phyloP scores from a whole-genome alignment of 139 green algal species.

The Nannochloris sp. region DNA sequence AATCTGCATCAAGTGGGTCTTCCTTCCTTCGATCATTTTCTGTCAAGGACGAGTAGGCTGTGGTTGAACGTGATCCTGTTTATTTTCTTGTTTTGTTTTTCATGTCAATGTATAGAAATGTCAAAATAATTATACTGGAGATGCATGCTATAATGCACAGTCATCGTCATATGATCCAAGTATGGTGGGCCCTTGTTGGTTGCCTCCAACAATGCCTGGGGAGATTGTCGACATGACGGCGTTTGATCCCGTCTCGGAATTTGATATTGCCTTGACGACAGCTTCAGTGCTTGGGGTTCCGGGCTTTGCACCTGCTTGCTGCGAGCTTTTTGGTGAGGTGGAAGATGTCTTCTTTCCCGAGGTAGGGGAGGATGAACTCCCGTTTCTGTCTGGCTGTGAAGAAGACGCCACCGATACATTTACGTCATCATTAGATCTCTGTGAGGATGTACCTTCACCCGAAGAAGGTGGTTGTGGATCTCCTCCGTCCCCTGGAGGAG shows the following conservation, averaged over 20 bases:
- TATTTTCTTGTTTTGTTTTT: too few relatives aligned
- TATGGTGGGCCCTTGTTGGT: conserved; percentile 3
- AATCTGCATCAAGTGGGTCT: conserved; percentile 4
- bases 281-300: background rate
- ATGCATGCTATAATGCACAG: background rate
- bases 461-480: background rate
- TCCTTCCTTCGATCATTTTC: background rate
- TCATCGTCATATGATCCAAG: conserved; percentile 11
- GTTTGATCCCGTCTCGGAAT: background rate
- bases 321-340: background rate
- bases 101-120: too few relatives aligned
- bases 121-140: too few relatives aligned
- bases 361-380: background rate
- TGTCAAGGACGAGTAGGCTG: background rate
- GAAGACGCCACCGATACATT: background rate
- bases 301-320: too few relatives aligned
- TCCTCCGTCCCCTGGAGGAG: background rate
- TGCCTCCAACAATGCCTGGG: conserved; percentile 9
- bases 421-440: background rate
- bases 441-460: background rate
- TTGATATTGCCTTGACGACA: background rate
- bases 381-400: conserved; percentile 2
- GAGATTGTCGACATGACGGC: conserved; percentile 4
- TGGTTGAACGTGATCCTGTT: too few relatives aligned
- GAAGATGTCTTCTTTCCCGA: background rate